Base-by-base conservation (phyloP, 768 basidiomycete species). In the Podaxis sp. region DNA sequence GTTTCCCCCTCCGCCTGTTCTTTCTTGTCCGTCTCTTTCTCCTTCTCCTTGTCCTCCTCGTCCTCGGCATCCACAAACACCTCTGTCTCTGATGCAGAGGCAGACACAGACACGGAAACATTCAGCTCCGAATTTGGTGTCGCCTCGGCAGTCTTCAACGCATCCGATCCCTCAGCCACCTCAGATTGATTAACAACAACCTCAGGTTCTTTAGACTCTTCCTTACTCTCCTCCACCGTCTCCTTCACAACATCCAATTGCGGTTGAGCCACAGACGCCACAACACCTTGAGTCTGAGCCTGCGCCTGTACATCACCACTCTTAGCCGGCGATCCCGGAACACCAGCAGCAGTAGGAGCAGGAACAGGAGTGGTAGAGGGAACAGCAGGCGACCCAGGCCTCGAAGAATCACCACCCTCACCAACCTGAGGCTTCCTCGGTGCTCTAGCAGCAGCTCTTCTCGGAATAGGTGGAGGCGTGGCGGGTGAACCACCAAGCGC, bases 371-470 rank as follows among this genome's bases (percentile, higher is more conserved):
- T 40, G n/a, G 64, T 46, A 26, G 60, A 20, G 2, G 67, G 28
- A 30, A 64, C 38, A 12, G 69, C 44, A 20, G 78, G 72, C 1
- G 77, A 75, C 10, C 61, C 68, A 46, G 77, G 71, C 44, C 72
- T 67, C 48, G 72, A 70, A 4, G 52, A 68, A 38, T 59, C 68
- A 58, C 36, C 59, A 6, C 57, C 57, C 51, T 54, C 44, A 38
- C 57, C 70, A 33, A 58, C 65, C 44, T 50, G 22, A 57, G 71
- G 68, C 28, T 67, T 65, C 11, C 79, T 75, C 12, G 80, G 68
- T 5, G 74, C 76, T 22, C 89, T 80, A 1, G 82, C 84, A 53
- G 87, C 82, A 0, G 89, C 89, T 50, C 89, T 77, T 46, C 87
- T 80, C 0, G 89, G 89, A 24, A 91, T 72, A 2, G 89, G 89